Evolutionary conservation across 345 rosid genomes (phyloP).

Genomic region (Rhodamnia argentea): DNA sequence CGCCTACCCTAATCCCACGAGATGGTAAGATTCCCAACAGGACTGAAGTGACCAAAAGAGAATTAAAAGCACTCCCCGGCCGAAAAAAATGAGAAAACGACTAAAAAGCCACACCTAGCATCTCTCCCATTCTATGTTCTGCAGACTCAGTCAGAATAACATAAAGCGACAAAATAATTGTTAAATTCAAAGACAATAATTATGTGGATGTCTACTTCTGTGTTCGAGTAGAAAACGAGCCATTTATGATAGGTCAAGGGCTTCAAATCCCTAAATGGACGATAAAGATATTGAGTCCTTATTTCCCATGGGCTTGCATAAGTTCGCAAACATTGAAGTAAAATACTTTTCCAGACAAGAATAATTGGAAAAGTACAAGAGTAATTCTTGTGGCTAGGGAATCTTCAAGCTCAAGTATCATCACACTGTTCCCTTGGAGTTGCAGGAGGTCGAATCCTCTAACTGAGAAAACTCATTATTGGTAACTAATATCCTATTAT

Average conservation of each 20-base stretch:
- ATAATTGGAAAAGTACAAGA: not conserved
- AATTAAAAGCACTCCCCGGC: not conserved
- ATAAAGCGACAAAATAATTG: not conserved
- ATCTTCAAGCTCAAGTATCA: not conserved
- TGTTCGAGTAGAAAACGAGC: not conserved
- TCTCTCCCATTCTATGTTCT: not conserved
- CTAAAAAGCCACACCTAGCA: not conserved
- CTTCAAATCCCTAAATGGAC: not conserved
- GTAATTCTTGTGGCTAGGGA: not conserved
- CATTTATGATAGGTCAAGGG: not conserved
- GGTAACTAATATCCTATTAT: not conserved
- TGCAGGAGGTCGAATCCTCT: not conserved
- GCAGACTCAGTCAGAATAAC: not conserved
- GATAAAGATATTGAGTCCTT: not conserved
- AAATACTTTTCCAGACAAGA: not conserved
- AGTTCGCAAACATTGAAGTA: not conserved
- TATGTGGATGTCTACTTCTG: not conserved
- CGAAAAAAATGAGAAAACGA: not conserved
- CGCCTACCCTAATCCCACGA: not conserved
- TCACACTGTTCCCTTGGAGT: not conserved
- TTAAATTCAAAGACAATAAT: not conserved
- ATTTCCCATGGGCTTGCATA: not conserved
- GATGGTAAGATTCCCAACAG: not conserved
- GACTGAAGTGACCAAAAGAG: not conserved
- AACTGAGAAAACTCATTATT: not conserved